phyloP scores from a whole-genome alignment of 2,329 filamentous ascomycete species.

The Paecilomyces sp. region DNA sequence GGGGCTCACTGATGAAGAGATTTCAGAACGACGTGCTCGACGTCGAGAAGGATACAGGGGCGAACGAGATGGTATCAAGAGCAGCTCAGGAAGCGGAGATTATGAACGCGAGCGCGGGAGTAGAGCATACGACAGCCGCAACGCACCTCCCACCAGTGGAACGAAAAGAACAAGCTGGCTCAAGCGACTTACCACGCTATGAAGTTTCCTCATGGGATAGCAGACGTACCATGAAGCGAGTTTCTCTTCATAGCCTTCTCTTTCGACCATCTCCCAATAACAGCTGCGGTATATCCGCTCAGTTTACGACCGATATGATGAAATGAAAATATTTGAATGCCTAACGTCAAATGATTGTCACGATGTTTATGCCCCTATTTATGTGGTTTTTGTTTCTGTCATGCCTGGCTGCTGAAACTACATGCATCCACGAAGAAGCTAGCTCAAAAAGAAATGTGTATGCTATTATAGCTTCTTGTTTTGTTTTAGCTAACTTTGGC shows the following conservation, averaged over 20 bases:
- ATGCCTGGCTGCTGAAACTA: not conserved
- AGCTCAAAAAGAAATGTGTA: not conserved
- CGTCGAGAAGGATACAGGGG: conserved; percentile 22
- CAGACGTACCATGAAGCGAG: not conserved
- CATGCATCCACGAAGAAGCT: not conserved
- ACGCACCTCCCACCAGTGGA: conserved; percentile 16
- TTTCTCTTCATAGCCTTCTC: not conserved
- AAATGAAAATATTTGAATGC: not conserved
- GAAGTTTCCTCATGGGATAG: not conserved
- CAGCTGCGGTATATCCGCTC: not conserved
- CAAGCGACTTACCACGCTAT: conserved; percentile 33
- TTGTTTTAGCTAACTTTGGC: not conserved
- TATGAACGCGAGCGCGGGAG: conserved; percentile 29
- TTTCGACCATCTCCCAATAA: not conserved
- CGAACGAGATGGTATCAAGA: conserved; percentile 27
- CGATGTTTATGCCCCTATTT: not conserved
- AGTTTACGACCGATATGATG: conserved; percentile 5
- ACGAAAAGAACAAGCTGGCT: conserved; percentile 37
- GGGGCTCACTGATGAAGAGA: conserved; percentile 31
- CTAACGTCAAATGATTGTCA: not conserved
- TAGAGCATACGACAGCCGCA: conserved; percentile 20
- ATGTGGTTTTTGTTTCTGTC: not conserved
- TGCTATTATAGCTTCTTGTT: not conserved
- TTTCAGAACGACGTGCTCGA: conserved; percentile 27
- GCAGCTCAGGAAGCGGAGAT: conserved; percentile 34